Percentiles rank a stretch among this genome's conserved stretches.
phyloP scores from a whole-genome alignment of 73 alveolate genomes.

The Paramecium primaurelia region DNA sequence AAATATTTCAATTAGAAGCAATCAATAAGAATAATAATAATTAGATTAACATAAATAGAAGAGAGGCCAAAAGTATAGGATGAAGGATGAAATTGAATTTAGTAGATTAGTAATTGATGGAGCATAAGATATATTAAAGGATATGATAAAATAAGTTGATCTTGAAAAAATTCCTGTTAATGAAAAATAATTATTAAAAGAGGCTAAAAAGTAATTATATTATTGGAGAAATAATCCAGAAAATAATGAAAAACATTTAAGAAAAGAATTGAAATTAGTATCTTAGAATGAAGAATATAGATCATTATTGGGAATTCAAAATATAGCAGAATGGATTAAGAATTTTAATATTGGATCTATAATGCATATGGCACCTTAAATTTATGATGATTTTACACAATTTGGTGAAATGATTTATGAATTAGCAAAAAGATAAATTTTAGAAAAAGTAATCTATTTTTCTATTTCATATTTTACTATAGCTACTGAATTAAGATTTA shows the following conservation, averaged over 20 bases:
- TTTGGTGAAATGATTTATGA: conserved; percentile 56
- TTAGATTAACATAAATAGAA: background rate
- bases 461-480: conserved; percentile 56
- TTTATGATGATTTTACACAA: conserved; percentile 32
- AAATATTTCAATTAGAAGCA: background rate
- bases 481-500: conserved; percentile 60
- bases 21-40: background rate
- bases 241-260: conserved; percentile 53
- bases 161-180: conserved; percentile 1
- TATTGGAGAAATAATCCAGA: conserved; percentile 62
- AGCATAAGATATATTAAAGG: background rate
- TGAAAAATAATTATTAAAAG: conserved; percentile 27
- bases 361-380: conserved; percentile 54
- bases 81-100: conserved; percentile 54
- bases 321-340: conserved; percentile 49
- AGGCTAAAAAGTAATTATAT: conserved; percentile 48
- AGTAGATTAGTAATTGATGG: conserved; percentile 36
- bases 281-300: conserved; percentile 37
- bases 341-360: conserved; percentile 55
- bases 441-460: conserved; percentile 52
- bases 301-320: conserved; percentile 49
- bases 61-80: background rate
- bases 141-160: conserved; percentile 40
- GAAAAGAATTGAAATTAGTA: conserved; percentile 48
- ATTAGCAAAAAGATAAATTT: conserved; percentile 33